Percentiles rank a stretch among this genome's conserved stretches.
phyloP scores from a whole-genome alignment of 495 filamentous ascomycete genomes.

The Daldinia caldariorum region DNA sequence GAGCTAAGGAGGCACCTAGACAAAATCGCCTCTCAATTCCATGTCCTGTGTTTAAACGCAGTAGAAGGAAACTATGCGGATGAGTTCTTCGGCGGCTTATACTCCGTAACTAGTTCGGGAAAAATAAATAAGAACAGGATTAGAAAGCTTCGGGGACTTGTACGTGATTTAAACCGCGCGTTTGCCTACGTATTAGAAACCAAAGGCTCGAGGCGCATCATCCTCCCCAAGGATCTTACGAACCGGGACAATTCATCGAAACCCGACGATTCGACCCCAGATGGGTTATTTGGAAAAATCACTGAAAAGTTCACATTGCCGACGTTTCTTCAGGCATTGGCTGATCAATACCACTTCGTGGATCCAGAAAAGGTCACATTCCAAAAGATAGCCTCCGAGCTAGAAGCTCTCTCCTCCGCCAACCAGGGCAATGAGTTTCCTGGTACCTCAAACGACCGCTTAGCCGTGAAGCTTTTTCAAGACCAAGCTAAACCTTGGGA shows the following conservation, averaged over 20 bases:
- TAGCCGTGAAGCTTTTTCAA: slow-evolving; percentile 50
- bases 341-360: slow-evolving; percentile 35
- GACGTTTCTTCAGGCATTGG: slow-evolving; percentile 28
- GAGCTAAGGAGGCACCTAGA: slow-evolving; percentile 32
- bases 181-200: slow-evolving; percentile 36
- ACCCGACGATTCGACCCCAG: background rate
- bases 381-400: slow-evolving; percentile 12
- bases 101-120: background rate
- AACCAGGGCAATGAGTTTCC: slow-evolving; percentile 48
- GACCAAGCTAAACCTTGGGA: slow-evolving; percentile 49
- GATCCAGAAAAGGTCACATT: slow-evolving; percentile 36
- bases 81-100: slow-evolving; percentile 38
- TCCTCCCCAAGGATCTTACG: slow-evolving; percentile 14
- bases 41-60: slow-evolving; percentile 33
- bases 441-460: slow-evolving; percentile 47
- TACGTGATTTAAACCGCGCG: slow-evolving; percentile 40
- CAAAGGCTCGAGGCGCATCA: slow-evolving; percentile 39
- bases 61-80: slow-evolving; percentile 41
- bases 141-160: slow-evolving; percentile 40
- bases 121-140: slow-evolving; percentile 21
- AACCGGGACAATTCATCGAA: background rate
- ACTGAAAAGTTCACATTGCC: slow-evolving; percentile 16
- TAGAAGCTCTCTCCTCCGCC: slow-evolving; percentile 26
- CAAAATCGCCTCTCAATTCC: slow-evolving; percentile 40
- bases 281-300: background rate